A percentile compares a stretch with the other conserved stretches of the same genome.
phyloP scores from a whole-genome alignment of 2,329 filamentous ascomycete species.

The Nannizzia gypsea region DNA sequence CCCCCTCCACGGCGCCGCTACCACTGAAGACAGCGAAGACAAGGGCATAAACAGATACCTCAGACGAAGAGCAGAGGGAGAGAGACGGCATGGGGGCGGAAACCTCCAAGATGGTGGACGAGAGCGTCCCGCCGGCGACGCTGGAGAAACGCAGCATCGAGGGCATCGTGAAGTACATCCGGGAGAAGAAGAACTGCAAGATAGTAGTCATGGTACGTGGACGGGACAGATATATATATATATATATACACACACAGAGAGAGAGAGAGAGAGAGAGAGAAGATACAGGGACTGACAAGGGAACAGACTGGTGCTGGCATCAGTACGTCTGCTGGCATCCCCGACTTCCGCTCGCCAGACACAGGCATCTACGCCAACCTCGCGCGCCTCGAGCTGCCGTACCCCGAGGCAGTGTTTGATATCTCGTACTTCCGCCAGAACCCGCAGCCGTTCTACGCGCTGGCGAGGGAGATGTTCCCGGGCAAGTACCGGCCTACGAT shows the following conservation, averaged over 20 bases:
- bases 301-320: slow-evolving; percentile 71
- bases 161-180: slow-evolving; percentile 70
- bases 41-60: background rate
- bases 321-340: slow-evolving; percentile 51
- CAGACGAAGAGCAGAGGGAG: too few relatives aligned
- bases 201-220: slow-evolving; percentile 65
- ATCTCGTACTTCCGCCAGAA: slow-evolving; percentile 77
- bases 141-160: slow-evolving; percentile 58
- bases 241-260: too few relatives aligned
- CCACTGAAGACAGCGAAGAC: background rate
- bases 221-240: background rate
- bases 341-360: slow-evolving; percentile 86
- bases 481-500: slow-evolving; percentile 81
- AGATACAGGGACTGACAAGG: background rate
- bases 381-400: slow-evolving; percentile 68
- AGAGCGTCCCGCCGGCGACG: slow-evolving; percentile 51
- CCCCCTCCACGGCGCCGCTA: background rate
- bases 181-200: slow-evolving; percentile 50
- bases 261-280: too few relatives aligned
- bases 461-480: slow-evolving; percentile 86
- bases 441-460: slow-evolving; percentile 79
- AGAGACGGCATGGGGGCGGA: slow-evolving; percentile 65
- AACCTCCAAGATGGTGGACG: slow-evolving; percentile 54
- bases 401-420: slow-evolving; percentile 89
- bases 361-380: slow-evolving; percentile 93